Evolutionary conservation across 306 rosid species (phyloP), one percentile per base, ranked within the genome.

Genomic region (Quillaja saponaria): DNA sequence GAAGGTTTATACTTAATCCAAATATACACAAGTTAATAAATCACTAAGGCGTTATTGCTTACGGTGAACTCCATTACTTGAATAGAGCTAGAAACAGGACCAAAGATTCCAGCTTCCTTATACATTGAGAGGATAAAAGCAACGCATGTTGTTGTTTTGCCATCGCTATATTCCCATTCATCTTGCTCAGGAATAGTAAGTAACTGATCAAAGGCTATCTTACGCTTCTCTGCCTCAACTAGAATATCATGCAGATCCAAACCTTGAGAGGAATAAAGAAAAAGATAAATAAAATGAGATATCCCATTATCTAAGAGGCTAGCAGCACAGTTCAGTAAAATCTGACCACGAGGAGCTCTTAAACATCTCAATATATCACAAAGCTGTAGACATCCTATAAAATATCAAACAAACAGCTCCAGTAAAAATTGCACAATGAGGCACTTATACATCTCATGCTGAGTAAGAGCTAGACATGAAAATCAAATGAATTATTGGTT

Each of bases 51-150:
- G 47, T 19, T 14, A 19, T 50, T 58, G 56, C 88, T 82, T 78
- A 92, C 98, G 8, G 96, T 92, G 80, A 92, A 92, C 68, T 92
- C 96, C 41, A 96, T 92, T 45, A 92, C 98, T 86, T 92, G 96
- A 59, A 88, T 70, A 71, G 85, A 82, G 80, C 79, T 78, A 34
- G 96, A 47, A 67, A 86, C 9, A 35, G 96, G 83, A 1, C 90
- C 88, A 3, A 92, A 84, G 35, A 92, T 59, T 64, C 98, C 96
- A 33, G 98, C 96, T 61, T 80, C 98, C 68, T 92, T 92, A 42
- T 92, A 92, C 98, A 92, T 92, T 42, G 92, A 71, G 54, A 92
- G 98, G 69, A 88, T 84, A 51, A 92, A 92, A 64, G 95, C 83
- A 40, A 92, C 96, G 49, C 98, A 92, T 14, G 98, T 88, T 15